Evolutionary conservation across 768 basidiomycete genomes (phyloP).

Genomic region (Mycena sanguinolenta): DNA sequence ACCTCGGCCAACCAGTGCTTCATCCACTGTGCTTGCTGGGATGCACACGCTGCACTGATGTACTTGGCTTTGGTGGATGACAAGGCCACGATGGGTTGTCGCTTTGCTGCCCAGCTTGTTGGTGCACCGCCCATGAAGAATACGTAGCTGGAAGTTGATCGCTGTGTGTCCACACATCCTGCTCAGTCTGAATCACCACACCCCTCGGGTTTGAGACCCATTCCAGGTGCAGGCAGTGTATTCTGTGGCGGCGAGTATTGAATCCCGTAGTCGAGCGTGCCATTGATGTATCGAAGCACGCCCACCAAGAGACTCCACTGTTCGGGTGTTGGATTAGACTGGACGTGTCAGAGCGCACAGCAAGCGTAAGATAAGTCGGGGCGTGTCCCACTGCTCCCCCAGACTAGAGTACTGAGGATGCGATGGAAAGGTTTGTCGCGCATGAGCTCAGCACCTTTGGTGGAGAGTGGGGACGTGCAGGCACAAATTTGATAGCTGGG

Average conservation of each 20-base stretch:
- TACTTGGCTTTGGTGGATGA: no score
- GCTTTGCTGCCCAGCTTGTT: not conserved
- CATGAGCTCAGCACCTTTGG: not conserved
- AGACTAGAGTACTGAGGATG: not conserved
- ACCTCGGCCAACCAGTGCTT: not conserved
- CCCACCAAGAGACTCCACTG: not conserved
- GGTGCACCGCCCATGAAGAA: not conserved
- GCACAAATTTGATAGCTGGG: constrained; percentile 3
- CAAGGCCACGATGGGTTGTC: not conserved
- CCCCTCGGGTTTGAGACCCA: not conserved
- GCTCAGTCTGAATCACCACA: not conserved
- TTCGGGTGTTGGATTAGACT: not conserved
- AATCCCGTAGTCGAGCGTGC: not conserved
- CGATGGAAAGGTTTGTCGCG: not conserved
- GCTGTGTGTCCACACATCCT: not conserved
- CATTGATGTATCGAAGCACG: not conserved
- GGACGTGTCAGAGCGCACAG: not conserved
- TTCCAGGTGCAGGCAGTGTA: not conserved
- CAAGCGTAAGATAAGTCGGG: not conserved
- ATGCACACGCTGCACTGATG: no score
- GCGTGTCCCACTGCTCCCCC: not conserved
- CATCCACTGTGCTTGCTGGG: no score
- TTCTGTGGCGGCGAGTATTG: not conserved
- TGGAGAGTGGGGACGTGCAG: not conserved
- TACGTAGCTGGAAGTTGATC: not conserved